Percentiles rank a stretch among this genome's conserved stretches.
Conservation (phyloP, 1,284 basidiomycete species). For the Cutaneotrichosporon daszewskae region DNA sequence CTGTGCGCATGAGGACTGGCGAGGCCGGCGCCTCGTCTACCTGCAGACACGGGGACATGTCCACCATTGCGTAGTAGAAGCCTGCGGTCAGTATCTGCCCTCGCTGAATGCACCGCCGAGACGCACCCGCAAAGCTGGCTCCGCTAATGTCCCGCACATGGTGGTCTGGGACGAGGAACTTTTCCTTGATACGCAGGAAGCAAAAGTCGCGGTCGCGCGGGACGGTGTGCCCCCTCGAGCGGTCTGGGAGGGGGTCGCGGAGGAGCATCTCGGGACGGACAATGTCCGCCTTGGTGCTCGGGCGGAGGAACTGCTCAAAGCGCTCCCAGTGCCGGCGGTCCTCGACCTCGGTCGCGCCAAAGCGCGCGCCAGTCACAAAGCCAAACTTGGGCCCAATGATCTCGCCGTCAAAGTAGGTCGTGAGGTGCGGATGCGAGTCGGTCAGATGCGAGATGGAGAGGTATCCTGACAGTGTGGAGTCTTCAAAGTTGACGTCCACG, state of each 20-base stretch:
- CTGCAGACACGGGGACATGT: conserved; percentile 37
- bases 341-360: conserved; percentile 78
- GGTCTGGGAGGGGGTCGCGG: conserved; percentile 49
- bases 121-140: conserved; percentile 85
- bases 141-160: conserved; percentile 89
- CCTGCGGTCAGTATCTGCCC: conserved; percentile 49
- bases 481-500: conserved; percentile 72
- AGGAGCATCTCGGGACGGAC: conserved; percentile 69
- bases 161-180: conserved; percentile 90
- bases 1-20: conserved; percentile 18
- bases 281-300: conserved; percentile 53
- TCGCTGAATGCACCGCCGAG: background rate
- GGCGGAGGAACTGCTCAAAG: conserved; percentile 80
- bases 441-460: conserved; percentile 82
- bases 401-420: conserved; percentile 89
- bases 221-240: conserved; percentile 21
- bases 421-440: conserved; percentile 81
- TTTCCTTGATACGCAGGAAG: conserved; percentile 97
- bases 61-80: conserved; percentile 65
- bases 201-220: conserved; percentile 48
- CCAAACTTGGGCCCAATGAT: conserved; percentile 80
- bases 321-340: conserved; percentile 87
- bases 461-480: conserved; percentile 77
- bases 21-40: conserved; percentile 21
- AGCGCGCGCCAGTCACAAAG: conserved; percentile 69